Evolutionary conservation across 2,329 filamentous ascomycete species (phyloP), one percentile per base, ranked within the genome.

Genomic region (Ascosphaera pollenicola): DNA sequence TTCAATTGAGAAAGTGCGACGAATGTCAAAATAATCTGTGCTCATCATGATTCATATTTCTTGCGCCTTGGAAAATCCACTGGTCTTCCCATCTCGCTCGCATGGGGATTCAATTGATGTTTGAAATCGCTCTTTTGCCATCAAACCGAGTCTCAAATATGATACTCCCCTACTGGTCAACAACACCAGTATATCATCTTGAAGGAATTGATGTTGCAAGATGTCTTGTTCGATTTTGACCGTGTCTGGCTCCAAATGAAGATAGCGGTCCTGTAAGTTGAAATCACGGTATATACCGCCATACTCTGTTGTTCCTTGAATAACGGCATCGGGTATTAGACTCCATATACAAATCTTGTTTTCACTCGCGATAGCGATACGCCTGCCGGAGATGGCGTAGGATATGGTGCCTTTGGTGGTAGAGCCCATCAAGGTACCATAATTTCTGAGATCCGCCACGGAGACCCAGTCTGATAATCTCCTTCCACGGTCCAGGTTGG

Each of bases 311-410:
- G 54, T 49, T 28, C 48, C 47, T n/a, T 54, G 49, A 17, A 59
- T 51, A 11, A 63, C 40, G 31, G 47, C 52, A n/a, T 42, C 31
- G 2, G 60, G 59, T 17, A 58, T 47, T 37, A 63, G 26, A 2
- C 55, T 47, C 56, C 60, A 63, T 18, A 63, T 41, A 13, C 56
- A 56, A 16, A 63, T 40, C 1, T 49, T 49, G 38, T 61, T 57
- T 59, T 59, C 63, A 35, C 55, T 56, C 3, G 55, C 54, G 24
- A 61, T 50, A 3, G 59, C 60, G 37, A 63, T 48, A 3, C 60
- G 52, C 26, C 56, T 59, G 8, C 56, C 55, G 2, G 58, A 60
- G 8, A 55, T 37, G 10, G 39, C 32, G 3, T 45, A 43, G 11
- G 58, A 54, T 11, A 61, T 50, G 18, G 53, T 48, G n/a, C 56